Percentiles rank a stretch among this genome's conserved stretches.
Conservation (phyloP, 1,284 basidiomycete species). For the Vanrija pseudolonga region DNA sequence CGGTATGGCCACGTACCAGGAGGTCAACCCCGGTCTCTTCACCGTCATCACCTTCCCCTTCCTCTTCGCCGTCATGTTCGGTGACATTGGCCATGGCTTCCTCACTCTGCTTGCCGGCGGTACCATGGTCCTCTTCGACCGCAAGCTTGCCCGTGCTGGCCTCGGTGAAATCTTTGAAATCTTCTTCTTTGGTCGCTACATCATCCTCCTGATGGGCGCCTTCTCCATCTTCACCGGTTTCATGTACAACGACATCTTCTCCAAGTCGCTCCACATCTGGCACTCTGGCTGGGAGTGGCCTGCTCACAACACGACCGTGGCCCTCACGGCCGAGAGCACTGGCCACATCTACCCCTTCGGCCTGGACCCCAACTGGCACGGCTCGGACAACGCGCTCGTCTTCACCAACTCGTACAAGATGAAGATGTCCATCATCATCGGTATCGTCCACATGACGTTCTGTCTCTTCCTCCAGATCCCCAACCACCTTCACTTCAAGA, state of each 20-base stretch:
- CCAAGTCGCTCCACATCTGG: conserved; percentile 84
- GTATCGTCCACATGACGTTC: conserved; percentile 98
- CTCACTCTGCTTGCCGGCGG: conserved; percentile 75
- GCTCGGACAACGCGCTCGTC: conserved; percentile 82
- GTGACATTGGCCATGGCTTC: conserved; percentile 93
- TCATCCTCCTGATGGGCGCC: conserved; percentile 93
- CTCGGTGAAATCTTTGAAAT: conserved; percentile 73
- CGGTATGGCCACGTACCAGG: conserved; percentile 91
- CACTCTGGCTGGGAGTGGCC: conserved; percentile 86
- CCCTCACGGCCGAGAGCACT: conserved; percentile 58
- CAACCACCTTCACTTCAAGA: conserved; percentile 91
- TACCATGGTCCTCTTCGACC: conserved; percentile 82
- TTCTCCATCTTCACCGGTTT: conserved; percentile 96
- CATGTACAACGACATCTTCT: conserved; percentile 99
- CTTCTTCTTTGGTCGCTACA: conserved; percentile 97
- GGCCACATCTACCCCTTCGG: conserved; percentile 85
- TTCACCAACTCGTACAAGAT: conserved; percentile 99
- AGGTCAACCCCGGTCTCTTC: conserved; percentile 95
- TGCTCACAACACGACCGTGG: conserved; percentile 51
- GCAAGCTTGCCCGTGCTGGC: conserved; percentile 68
- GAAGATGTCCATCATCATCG: conserved; percentile 98
- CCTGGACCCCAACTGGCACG: conserved; percentile 94
- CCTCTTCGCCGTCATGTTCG: conserved; percentile 99
- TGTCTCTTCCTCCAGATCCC: conserved; percentile 92
- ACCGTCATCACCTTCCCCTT: conserved; percentile 96